Percentiles rank a stretch among this genome's conserved stretches.
These are phyloP conservation scores for Aspergillus pseudoterreus DNA, from an alignment of 2,329 filamentous ascomycete species.

Conservation along the genomic window DNA sequence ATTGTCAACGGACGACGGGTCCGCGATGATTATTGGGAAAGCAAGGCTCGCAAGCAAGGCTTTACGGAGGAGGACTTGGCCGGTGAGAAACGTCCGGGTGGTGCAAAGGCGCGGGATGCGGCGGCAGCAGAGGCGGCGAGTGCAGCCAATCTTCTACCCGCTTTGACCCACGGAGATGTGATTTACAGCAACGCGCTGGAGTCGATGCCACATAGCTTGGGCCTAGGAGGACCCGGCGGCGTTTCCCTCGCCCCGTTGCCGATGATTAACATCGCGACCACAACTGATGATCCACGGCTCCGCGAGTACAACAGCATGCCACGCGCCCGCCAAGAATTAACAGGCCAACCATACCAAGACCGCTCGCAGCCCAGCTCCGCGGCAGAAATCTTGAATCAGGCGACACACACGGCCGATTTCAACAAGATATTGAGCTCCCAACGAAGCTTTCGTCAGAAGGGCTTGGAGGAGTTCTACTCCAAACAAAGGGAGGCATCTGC, in stretches of 20 bases:
- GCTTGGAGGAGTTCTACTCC: constrained; percentile 77
- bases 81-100: constrained; percentile 92
- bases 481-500: constrained; percentile 74
- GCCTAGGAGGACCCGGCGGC: constrained; percentile 62
- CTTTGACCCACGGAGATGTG: constrained; percentile 75
- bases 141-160: constrained; percentile 56
- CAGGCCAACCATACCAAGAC: constrained; percentile 84
- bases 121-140: constrained; percentile 65
- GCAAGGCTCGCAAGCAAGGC: constrained; percentile 92
- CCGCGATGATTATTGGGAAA: constrained; percentile 98
- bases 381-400: constrained; percentile 78
- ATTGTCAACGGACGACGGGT: constrained; percentile 87
- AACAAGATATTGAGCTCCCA: constrained; percentile 81
- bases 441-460: constrained; percentile 73
- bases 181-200: constrained; percentile 79
- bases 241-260: constrained; percentile 70
- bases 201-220: constrained; percentile 64
- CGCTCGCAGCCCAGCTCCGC: constrained; percentile 72
- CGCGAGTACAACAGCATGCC: constrained; percentile 81
- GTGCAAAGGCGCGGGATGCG: constrained; percentile 80
- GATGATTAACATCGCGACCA: constrained; percentile 77
- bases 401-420: constrained; percentile 83
- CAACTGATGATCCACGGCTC: constrained; percentile 71
- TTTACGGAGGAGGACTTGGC: constrained; percentile 96
- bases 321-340: constrained; percentile 83